Percentiles rank a stretch among this genome's conserved stretches.
Evolutionary conservation across 352 stramenopile species (phyloP).

Genomic region (Phytophthora parvispora): DNA sequence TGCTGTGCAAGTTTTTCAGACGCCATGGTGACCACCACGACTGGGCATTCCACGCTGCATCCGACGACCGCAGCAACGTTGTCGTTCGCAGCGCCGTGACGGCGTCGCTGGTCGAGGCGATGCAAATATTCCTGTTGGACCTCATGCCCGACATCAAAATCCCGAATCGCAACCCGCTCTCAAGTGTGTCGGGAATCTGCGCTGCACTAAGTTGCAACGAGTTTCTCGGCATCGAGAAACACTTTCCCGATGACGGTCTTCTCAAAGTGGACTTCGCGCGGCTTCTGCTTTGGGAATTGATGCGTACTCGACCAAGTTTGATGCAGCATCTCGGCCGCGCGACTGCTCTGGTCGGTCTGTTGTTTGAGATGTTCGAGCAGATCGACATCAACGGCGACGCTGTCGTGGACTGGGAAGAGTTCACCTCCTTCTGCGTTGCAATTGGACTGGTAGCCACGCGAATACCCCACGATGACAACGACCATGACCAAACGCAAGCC

Average conservation of each 20-base stretch:
- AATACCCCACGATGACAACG: slow-evolving; percentile 22
- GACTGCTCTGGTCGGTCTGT: slow-evolving; percentile 47
- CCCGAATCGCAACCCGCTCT: slow-evolving; percentile 66
- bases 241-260: slow-evolving; percentile 55
- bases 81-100: slow-evolving; percentile 57
- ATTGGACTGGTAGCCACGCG: slow-evolving; percentile 68
- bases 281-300: slow-evolving; percentile 56
- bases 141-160: slow-evolving; percentile 82
- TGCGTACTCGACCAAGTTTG: slow-evolving; percentile 55
- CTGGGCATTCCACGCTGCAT: slow-evolving; percentile 53
- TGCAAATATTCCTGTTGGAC: slow-evolving; percentile 73
- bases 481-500: slow-evolving; percentile 30
- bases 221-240: slow-evolving; percentile 61
- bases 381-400: slow-evolving; percentile 89
- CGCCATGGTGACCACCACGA: slow-evolving; percentile 29
- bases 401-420: slow-evolving; percentile 87
- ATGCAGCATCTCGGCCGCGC: slow-evolving; percentile 39
- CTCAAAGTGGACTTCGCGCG: slow-evolving; percentile 62
- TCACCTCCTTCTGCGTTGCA: slow-evolving; percentile 84
- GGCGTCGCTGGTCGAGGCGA: slow-evolving; percentile 49
- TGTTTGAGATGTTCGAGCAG: slow-evolving; percentile 86
- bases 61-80: slow-evolving; percentile 29
- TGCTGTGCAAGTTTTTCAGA: slow-evolving; percentile 69
- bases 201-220: slow-evolving; percentile 66
- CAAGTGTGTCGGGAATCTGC: slow-evolving; percentile 69